Evolutionary conservation across 2,329 filamentous ascomycete genomes (phyloP), one percentile per base, ranked within the genome.

Genomic region (Alternaria longipes): DNA sequence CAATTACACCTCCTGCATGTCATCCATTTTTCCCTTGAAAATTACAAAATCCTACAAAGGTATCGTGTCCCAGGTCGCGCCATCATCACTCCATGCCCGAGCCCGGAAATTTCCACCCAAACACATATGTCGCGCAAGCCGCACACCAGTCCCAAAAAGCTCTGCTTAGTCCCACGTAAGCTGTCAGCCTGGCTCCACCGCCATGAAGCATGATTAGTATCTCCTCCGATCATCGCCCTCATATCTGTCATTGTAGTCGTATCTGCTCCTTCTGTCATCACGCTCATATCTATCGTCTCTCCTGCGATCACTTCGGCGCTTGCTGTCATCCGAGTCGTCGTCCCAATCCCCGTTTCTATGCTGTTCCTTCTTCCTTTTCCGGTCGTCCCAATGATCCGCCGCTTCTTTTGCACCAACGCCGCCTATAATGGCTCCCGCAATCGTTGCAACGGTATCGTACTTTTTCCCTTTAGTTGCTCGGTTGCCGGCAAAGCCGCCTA

Each of bases 401-500:
- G 60, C 62, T 51, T 77, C 73, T 40, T 71, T 65, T 8, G 68
- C 75, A 16, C 72, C 74, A 2, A 79, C 53, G 0, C 77, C 76
- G 8, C 78, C 78, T 14, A 78, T 60, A 5, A 79, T 70, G 11
- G 78, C 78, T 3, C 76, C 75, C 7, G 63, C 74, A 16, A 79
- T 66, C 3, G 76, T 77, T 4, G 74, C 69, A 28, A 73, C 60
- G 2, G 69, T 74, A 30, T 76, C 69, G 36, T 67, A 70, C 60
- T 72, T 73, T 42, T 69, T 72, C 32, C 72, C 66, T 52, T 72
- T 71, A 46, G 69, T 66, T 2, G 50, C 46, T 38, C 64, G 65
- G 8, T 62, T 72, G 24, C 74, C 77, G 3, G 74, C 58, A 6
- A 78, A 42, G 0, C 78, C 78, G 18, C 78, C 78, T 2, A 74